Evolutionary conservation across 2,329 filamentous ascomycete species (phyloP).

Genomic region (Cryphonectria parasitica): DNA sequence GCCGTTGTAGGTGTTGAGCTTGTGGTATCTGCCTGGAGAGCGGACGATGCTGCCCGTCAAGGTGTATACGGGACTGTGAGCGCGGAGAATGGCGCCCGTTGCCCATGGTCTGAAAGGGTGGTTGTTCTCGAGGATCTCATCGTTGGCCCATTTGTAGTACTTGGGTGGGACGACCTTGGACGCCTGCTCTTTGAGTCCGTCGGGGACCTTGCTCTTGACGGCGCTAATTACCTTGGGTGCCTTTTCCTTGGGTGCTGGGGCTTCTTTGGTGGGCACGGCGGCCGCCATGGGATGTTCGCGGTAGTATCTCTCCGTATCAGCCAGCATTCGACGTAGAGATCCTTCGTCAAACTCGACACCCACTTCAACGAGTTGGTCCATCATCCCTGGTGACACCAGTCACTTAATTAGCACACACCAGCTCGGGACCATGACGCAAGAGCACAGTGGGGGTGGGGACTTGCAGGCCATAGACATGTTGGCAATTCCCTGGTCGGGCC

Average conservation of each 20-base stretch:
- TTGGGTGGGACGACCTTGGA: slow-evolving; percentile 12
- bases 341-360: slow-evolving; percentile 53
- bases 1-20: slow-evolving; percentile 47
- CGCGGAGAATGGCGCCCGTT: slow-evolving; percentile 49
- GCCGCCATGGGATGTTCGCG: slow-evolving; percentile 27
- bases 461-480: slow-evolving; percentile 43
- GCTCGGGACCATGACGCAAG: background rate
- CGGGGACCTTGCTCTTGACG: slow-evolving; percentile 19
- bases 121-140: slow-evolving; percentile 52
- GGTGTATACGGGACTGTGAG: slow-evolving; percentile 46
- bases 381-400: slow-evolving; percentile 50
- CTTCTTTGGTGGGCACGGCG: slow-evolving; percentile 26
- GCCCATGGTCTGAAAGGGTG: slow-evolving; percentile 53
- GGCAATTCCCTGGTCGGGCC: slow-evolving; percentile 52
- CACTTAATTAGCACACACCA: background rate
- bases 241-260: slow-evolving; percentile 20
- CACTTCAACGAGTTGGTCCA: slow-evolving; percentile 57
- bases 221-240: slow-evolving; percentile 16
- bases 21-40: slow-evolving; percentile 53
- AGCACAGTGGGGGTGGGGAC: slow-evolving; percentile 22
- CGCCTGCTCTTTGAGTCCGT: slow-evolving; percentile 17
- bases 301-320: slow-evolving; percentile 36
- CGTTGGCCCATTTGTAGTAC: slow-evolving; percentile 48
- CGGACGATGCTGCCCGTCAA: slow-evolving; percentile 48
- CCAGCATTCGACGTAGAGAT: slow-evolving; percentile 47